Evolutionary conservation across 495 filamentous ascomycete genomes (phyloP).

Genomic region (Margaritispora aquatica): DNA sequence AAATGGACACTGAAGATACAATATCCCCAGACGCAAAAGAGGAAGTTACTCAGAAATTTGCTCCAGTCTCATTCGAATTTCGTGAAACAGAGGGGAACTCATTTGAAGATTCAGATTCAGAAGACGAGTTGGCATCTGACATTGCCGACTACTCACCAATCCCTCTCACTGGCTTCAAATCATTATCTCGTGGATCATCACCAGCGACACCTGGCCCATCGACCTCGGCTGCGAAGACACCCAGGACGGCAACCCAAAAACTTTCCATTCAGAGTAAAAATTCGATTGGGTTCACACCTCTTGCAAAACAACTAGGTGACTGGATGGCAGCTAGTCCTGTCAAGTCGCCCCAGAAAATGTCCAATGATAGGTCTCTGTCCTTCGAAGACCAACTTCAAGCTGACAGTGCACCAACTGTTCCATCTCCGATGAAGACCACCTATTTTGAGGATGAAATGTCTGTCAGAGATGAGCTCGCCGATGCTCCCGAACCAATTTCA

Average conservation of each 20-base stretch:
- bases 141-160: slow-evolving; percentile 13
- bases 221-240: slow-evolving; percentile 15
- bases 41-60: slow-evolving; percentile 2
- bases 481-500: slow-evolving; percentile 25
- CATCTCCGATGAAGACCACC: slow-evolving; percentile 32
- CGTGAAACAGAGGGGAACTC: slow-evolving; percentile 32
- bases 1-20: slow-evolving; percentile 12
- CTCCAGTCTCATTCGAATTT: slow-evolving; percentile 24
- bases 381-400: slow-evolving; percentile 8
- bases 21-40: slow-evolving; percentile 29
- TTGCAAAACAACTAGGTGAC: slow-evolving; percentile 50
- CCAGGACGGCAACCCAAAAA: slow-evolving; percentile 4
- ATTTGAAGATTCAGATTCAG: slow-evolving; percentile 43
- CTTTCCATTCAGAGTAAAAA: neutral
- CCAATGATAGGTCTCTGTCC: slow-evolving; percentile 1
- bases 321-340: slow-evolving; percentile 51
- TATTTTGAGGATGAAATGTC: slow-evolving; percentile 57
- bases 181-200: neutral
- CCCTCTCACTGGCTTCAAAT: slow-evolving; percentile 10
- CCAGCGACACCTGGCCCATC: slow-evolving; percentile 16
- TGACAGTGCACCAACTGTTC: slow-evolving; percentile 2
- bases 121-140: slow-evolving; percentile 43
- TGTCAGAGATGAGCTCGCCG: slow-evolving; percentile 32
- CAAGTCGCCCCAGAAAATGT: slow-evolving; percentile 9
- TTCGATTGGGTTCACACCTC: slow-evolving; percentile 50